A percentile compares a stretch with the other conserved stretches of the same genome.
These are phyloP conservation scores for Colletotrichum shisoi DNA, from an alignment of 2,329 filamentous ascomycete genomes.

Conservation along the genomic window DNA sequence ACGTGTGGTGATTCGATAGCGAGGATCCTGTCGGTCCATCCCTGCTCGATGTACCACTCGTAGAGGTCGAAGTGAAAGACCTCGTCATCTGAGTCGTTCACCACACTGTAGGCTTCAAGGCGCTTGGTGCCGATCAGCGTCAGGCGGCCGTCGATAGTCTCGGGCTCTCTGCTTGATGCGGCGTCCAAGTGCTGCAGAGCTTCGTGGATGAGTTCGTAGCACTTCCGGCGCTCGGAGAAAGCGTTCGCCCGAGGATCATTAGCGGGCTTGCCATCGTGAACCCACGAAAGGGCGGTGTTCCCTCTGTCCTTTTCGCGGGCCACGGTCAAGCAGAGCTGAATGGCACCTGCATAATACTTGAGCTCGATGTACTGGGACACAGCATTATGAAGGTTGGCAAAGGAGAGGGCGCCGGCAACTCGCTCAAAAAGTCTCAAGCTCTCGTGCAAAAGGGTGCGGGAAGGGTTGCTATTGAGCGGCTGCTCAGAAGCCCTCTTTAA, in stretches of 20 bases:
- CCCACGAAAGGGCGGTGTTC: conserved; percentile 83
- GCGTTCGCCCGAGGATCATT: conserved; percentile 73
- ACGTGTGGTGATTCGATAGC: conserved; percentile 86
- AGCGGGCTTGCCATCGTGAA: conserved; percentile 80
- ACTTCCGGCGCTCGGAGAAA: conserved; percentile 76
- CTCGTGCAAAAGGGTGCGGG: conserved; percentile 83
- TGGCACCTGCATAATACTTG: conserved; percentile 92
- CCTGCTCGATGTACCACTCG: conserved; percentile 91
- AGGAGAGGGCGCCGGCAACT: conserved; percentile 82
- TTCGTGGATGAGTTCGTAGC: conserved; percentile 88
- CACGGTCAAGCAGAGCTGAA: conserved; percentile 83
- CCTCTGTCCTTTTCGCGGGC: conserved; percentile 86
- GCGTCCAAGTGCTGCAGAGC: conserved; percentile 80
- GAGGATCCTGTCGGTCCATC: conserved; percentile 85
- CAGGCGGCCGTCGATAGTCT: conserved; percentile 78
- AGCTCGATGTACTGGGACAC: conserved; percentile 80
- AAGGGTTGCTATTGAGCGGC: conserved; percentile 75
- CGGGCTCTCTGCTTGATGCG: conserved; percentile 72
- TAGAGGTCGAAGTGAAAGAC: conserved; percentile 97
- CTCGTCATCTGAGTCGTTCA: conserved; percentile 87
- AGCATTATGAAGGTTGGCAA: conserved; percentile 79
- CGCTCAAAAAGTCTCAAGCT: conserved; percentile 88
- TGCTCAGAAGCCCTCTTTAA: conserved; percentile 87
- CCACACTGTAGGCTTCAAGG: conserved; percentile 87
- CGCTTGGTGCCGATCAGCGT: conserved; percentile 80